phyloP scores from a whole-genome alignment of 306 rosid species.

The Quercus rubra region DNA sequence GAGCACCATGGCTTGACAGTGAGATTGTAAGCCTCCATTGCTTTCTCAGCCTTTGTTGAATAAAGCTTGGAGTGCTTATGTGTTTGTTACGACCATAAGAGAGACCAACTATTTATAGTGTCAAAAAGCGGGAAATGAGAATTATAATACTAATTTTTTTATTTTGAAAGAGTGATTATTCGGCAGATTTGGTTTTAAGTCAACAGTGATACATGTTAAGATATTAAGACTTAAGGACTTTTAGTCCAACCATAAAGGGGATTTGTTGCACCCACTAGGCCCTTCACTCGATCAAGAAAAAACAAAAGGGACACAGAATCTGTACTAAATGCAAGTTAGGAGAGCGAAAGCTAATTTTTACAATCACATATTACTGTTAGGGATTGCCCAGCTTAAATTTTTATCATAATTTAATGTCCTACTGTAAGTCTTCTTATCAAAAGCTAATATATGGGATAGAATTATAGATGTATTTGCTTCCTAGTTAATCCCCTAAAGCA shows the following conservation, averaged over 20 bases:
- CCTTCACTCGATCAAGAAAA: constrained; percentile 11
- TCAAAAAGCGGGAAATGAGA: constrained; percentile 12
- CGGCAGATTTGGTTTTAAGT: constrained; percentile 42
- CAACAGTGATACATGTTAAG: constrained; percentile 9
- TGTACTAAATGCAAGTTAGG: not conserved
- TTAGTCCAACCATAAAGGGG: constrained; percentile 51
- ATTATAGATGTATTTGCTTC: too few species aligned
- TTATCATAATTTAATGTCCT: not conserved
- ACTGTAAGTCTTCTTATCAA: not conserved
- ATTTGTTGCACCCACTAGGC: constrained; percentile 88
- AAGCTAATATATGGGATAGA: not conserved
- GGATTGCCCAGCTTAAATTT: not conserved
- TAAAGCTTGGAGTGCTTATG: constrained; percentile 22
- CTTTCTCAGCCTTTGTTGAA: constrained; percentile 24
- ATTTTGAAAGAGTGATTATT: not conserved
- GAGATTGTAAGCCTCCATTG: constrained; percentile 47
- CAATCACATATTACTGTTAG: not conserved
- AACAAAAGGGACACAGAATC: not conserved
- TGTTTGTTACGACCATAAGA: constrained; percentile 5
- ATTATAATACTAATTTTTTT: not conserved
- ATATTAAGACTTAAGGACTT: constrained; percentile 14
- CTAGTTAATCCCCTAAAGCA: not conserved
- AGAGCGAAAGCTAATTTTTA: not conserved
- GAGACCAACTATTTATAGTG: constrained; percentile 44
- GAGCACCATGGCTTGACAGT: constrained; percentile 23